phyloP scores from a whole-genome alignment of 2,329 filamentous ascomycete genomes.

The Lecanosticta acicola region DNA sequence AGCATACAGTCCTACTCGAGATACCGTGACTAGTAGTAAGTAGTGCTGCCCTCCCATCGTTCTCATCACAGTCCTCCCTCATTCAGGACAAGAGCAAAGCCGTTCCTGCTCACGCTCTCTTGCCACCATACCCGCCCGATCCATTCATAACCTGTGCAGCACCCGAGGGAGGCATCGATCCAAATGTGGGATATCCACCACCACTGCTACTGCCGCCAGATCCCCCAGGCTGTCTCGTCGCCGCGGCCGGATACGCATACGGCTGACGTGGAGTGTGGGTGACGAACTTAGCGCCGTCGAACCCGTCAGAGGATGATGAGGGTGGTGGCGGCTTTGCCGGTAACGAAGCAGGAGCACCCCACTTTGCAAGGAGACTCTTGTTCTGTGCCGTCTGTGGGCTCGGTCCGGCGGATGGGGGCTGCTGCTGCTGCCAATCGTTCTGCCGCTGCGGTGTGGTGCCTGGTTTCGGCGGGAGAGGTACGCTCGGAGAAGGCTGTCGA shows the following conservation, averaged over 20 bases:
- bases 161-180: slow-evolving; percentile 3
- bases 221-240: slow-evolving; percentile 13
- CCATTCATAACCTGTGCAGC: slow-evolving; percentile 6
- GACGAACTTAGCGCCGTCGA: slow-evolving; percentile 16
- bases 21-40: too few relatives aligned
- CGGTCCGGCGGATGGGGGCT: slow-evolving; percentile 1
- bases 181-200: slow-evolving; percentile 2
- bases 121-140: not conserved
- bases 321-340: slow-evolving; percentile 52
- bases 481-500: slow-evolving; percentile 30
- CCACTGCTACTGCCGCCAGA: not conserved
- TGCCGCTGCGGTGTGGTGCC: slow-evolving; percentile 12
- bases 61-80: too few relatives aligned
- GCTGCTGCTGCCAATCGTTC: slow-evolving; percentile 8
- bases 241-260: slow-evolving; percentile 15
- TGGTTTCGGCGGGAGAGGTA: slow-evolving; percentile 32
- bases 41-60: too few relatives aligned
- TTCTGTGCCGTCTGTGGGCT: slow-evolving; percentile 20
- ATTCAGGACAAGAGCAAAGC: too few relatives aligned
- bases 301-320: slow-evolving; percentile 28
- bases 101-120: slow-evolving; percentile 3
- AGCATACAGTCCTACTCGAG: too few relatives aligned
- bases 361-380: slow-evolving; percentile 51
- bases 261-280: slow-evolving; percentile 18
- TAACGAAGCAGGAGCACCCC: slow-evolving; percentile 50